These are phyloP conservation scores for Candida coquimbonensis DNA, from an alignment of 805 yeast species.

Conservation along the genomic window DNA sequence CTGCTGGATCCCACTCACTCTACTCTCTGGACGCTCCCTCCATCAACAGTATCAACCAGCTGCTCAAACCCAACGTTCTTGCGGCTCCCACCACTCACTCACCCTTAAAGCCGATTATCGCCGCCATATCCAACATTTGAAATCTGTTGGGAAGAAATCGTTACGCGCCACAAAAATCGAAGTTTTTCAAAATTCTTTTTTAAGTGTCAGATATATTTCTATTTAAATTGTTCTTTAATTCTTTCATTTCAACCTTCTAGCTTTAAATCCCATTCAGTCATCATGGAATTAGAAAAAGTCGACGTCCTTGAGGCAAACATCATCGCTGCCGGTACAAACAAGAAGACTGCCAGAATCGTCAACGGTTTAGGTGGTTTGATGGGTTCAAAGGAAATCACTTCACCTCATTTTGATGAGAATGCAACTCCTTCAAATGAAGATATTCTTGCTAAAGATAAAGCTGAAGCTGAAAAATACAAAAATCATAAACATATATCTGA, in stretches of 20 bases:
- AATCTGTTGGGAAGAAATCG: constrained; percentile 7
- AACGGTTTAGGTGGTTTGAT: constrained; percentile 75
- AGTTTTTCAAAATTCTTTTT: neutral
- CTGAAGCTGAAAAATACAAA: constrained; percentile 33
- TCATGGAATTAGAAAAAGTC: constrained; percentile 25
- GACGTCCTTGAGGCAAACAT: constrained; percentile 69
- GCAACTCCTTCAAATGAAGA: constrained; percentile 23
- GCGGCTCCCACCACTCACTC: too few relatives aligned
- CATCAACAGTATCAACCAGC: neutral
- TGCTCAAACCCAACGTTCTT: neutral
- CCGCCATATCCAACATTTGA: constrained; percentile 7
- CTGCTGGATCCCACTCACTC: neutral
- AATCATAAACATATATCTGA: constrained; percentile 57
- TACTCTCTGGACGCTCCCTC: neutral
- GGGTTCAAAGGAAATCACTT: constrained; percentile 73
- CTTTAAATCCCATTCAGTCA: neutral
- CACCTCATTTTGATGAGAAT: constrained; percentile 54
- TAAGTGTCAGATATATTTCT: too few relatives aligned
- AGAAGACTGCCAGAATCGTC: constrained; percentile 61
- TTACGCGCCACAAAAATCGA: constrained; percentile 1
- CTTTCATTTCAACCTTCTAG: neutral
- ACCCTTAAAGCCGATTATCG: neutral
- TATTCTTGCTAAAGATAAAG: constrained; percentile 38
- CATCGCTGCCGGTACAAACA: constrained; percentile 77
- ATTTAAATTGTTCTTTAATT: neutral